Percentiles rank a stretch among this genome's conserved stretches.
phyloP scores from a whole-genome alignment of 2,329 filamentous ascomycete genomes.

The Malbranchea cinnamomea region DNA sequence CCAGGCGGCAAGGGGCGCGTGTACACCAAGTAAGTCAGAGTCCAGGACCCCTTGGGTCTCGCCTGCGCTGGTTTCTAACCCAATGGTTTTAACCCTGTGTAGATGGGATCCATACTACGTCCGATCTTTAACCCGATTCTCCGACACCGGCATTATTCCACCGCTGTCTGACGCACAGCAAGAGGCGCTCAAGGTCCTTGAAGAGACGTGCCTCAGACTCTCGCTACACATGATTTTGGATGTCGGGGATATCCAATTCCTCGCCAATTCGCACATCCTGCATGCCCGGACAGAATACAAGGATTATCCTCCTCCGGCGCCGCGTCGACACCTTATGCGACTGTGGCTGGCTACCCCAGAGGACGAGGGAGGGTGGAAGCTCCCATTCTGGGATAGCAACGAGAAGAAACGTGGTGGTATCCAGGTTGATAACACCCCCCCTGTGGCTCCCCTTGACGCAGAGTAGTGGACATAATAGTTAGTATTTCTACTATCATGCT shows the following conservation, averaged over 20 bases:
- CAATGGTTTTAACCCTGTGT: neutral
- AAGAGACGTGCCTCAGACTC: slow-evolving; percentile 58
- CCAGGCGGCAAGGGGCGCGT: slow-evolving; percentile 49
- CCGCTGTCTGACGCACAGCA: slow-evolving; percentile 53
- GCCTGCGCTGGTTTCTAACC: slow-evolving; percentile 7
- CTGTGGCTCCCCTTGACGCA: slow-evolving; percentile 60
- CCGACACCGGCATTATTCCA: slow-evolving; percentile 56
- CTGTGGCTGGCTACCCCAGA: slow-evolving; percentile 76
- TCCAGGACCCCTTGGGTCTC: neutral
- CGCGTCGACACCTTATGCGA: slow-evolving; percentile 63
- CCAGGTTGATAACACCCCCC: slow-evolving; percentile 68
- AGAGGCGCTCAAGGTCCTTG: slow-evolving; percentile 53
- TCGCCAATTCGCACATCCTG: slow-evolving; percentile 65
- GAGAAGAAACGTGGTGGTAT: slow-evolving; percentile 83
- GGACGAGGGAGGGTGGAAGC: slow-evolving; percentile 66
- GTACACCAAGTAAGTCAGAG: slow-evolving; percentile 48
- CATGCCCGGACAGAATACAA: slow-evolving; percentile 72
- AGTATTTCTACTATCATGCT: no score
- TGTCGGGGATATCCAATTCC: slow-evolving; percentile 76
- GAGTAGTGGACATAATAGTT: slow-evolving; percentile 49
- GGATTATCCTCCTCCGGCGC: slow-evolving; percentile 52
- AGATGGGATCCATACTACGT: slow-evolving; percentile 81
- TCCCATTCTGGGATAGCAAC: slow-evolving; percentile 66
- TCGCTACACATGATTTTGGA: slow-evolving; percentile 75
- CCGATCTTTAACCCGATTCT: slow-evolving; percentile 59